These are phyloP conservation scores for Aspergillus ochraceus DNA, from an alignment of 2,329 filamentous ascomycete species.

Conservation along the genomic window DNA sequence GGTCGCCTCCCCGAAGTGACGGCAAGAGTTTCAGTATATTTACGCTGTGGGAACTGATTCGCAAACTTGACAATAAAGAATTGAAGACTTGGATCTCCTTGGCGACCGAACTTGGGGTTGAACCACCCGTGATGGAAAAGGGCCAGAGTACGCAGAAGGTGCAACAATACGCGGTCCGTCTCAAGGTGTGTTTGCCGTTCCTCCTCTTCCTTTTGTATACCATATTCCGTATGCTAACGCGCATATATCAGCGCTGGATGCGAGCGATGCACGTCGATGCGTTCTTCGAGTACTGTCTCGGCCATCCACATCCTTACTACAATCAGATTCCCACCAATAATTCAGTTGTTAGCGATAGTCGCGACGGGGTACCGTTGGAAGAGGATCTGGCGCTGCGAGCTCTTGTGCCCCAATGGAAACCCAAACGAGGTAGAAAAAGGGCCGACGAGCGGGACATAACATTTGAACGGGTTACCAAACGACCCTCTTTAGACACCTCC, in stretches of 20 bases:
- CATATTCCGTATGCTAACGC: not conserved
- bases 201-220: not conserved
- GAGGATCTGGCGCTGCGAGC: slow-evolving; percentile 87
- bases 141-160: slow-evolving; percentile 91
- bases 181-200: slow-evolving; percentile 65
- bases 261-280: slow-evolving; percentile 93
- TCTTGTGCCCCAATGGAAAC: slow-evolving; percentile 72
- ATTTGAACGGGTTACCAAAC: slow-evolving; percentile 56
- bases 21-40: slow-evolving; percentile 83
- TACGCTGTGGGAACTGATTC: slow-evolving; percentile 73
- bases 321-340: slow-evolving; percentile 68
- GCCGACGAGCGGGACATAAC: slow-evolving; percentile 62
- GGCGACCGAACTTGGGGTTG: slow-evolving; percentile 82
- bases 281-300: slow-evolving; percentile 87
- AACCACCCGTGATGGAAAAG: slow-evolving; percentile 76
- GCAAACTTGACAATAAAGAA: slow-evolving; percentile 74
- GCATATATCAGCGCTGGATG: slow-evolving; percentile 76
- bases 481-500: slow-evolving; percentile 61
- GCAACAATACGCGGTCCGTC: slow-evolving; percentile 86
- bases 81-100: slow-evolving; percentile 92
- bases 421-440: slow-evolving; percentile 62
- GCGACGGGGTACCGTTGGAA: slow-evolving; percentile 80
- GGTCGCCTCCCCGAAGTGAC: slow-evolving; percentile 78
- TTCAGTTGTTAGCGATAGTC: slow-evolving; percentile 63
- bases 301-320: slow-evolving; percentile 77